These are phyloP conservation scores for Russula griseocarnosa DNA, from an alignment of 768 basidiomycete genomes.

Conservation along the genomic window DNA sequence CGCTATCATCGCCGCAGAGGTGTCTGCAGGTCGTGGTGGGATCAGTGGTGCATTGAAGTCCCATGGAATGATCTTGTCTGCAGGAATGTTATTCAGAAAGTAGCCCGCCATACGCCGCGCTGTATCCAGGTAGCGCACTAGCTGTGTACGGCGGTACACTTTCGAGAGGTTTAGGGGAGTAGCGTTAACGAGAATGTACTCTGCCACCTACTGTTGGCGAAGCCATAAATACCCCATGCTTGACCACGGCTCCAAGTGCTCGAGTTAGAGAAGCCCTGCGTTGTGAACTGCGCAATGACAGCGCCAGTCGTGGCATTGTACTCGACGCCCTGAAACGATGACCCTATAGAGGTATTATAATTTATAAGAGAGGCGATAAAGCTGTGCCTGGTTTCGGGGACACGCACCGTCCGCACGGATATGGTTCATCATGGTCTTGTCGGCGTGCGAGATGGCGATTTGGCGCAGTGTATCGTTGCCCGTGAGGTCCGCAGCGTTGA, in stretches of 20 bases:
- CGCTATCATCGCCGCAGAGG: no score
- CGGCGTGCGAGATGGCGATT: constrained; percentile 61
- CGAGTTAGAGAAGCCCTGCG: constrained; percentile 56
- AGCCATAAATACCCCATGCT: constrained; percentile 68
- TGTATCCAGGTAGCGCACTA: constrained; percentile 53
- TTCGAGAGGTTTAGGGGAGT: neutral
- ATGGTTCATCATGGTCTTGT: constrained; percentile 65
- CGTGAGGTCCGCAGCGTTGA: constrained; percentile 43
- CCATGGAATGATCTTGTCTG: constrained; percentile 67
- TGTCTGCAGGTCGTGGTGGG: constrained; percentile 61
- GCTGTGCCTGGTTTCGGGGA: neutral
- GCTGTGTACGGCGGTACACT: constrained; percentile 59
- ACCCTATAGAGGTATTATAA: constrained; percentile 29
- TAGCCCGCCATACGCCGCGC: constrained; percentile 55
- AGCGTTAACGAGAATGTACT: neutral
- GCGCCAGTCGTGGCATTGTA: constrained; percentile 62
- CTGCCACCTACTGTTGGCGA: constrained; percentile 54
- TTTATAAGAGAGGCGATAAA: neutral
- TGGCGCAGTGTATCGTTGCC: constrained; percentile 47
- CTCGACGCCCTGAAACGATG: constrained; percentile 53
- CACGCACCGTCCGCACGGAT: constrained; percentile 56
- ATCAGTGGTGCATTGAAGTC: constrained; percentile 65
- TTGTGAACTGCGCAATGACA: constrained; percentile 53
- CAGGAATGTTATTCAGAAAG: constrained; percentile 57
- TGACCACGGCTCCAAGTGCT: constrained; percentile 77